These are phyloP conservation scores for Cladosporium oxysporum DNA, from an alignment of 2,329 filamentous ascomycete genomes.

Conservation along the genomic window DNA sequence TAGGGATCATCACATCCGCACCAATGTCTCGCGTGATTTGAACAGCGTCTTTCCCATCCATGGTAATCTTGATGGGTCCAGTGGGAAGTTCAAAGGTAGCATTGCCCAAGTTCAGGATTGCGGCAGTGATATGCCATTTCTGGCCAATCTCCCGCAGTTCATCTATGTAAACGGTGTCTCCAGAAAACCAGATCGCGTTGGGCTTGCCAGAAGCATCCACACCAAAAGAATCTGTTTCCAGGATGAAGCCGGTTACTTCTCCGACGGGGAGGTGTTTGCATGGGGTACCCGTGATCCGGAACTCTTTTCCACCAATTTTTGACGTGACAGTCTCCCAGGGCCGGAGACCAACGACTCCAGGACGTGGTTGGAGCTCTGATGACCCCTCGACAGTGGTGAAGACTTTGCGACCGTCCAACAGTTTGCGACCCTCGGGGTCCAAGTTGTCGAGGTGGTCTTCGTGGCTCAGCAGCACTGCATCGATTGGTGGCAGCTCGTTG, in stretches of 20 bases:
- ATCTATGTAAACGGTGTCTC: conserved; percentile 52
- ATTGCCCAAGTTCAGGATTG: background rate
- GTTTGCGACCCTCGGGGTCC: conserved; percentile 47
- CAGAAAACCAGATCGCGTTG: conserved; percentile 53
- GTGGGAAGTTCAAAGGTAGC: background rate
- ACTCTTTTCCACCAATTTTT: conserved; percentile 37
- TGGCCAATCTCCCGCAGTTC: conserved; percentile 30
- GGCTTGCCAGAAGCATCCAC: conserved; percentile 37
- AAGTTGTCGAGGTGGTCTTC: conserved; percentile 56
- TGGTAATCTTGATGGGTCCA: background rate
- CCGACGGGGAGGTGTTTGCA: conserved; percentile 47
- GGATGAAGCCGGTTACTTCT: conserved; percentile 50
- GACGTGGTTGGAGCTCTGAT: conserved; percentile 46
- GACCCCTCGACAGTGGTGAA: conserved; percentile 51
- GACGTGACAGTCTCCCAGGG: conserved; percentile 35
- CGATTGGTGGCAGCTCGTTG: conserved; percentile 47
- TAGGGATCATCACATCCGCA: background rate
- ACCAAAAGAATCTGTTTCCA: conserved; percentile 44
- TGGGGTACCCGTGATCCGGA: conserved; percentile 47
- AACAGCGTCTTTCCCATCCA: background rate
- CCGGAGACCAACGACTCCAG: conserved; percentile 39
- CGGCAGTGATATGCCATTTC: background rate
- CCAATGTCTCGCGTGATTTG: background rate
- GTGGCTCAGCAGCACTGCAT: conserved; percentile 53
- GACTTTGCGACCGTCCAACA: conserved; percentile 50